Evolutionary conservation across 306 rosid genomes (phyloP).

Genomic region (Begonia loranthoides): DNA sequence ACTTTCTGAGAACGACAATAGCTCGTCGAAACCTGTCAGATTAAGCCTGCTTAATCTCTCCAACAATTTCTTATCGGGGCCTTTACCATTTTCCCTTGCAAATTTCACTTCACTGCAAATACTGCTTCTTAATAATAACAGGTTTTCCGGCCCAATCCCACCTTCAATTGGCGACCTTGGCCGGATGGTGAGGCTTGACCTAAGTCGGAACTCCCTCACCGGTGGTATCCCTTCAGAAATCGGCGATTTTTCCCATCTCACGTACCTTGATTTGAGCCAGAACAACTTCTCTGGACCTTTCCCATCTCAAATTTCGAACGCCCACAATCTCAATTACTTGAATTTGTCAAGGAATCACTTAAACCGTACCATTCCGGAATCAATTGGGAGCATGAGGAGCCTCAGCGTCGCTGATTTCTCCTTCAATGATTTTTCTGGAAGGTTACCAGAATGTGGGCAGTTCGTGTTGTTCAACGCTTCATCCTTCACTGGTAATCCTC

Average conservation of each 20-base stretch:
- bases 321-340: slow-evolving; percentile 64
- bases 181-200: slow-evolving; percentile 47
- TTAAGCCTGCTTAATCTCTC: slow-evolving; percentile 63
- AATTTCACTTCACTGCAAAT: slow-evolving; percentile 55
- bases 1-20: slow-evolving; percentile 44
- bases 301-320: slow-evolving; percentile 52
- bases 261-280: slow-evolving; percentile 52
- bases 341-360: slow-evolving; percentile 79
- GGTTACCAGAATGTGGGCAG: slow-evolving; percentile 59
- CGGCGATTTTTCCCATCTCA: slow-evolving; percentile 33
- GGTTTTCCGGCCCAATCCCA: slow-evolving; percentile 67
- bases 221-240: slow-evolving; percentile 46
- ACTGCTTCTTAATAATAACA: slow-evolving; percentile 53
- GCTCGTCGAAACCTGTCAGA: slow-evolving; percentile 32
- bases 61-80: slow-evolving; percentile 59
- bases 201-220: slow-evolving; percentile 42
- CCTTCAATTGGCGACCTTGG: slow-evolving; percentile 49
- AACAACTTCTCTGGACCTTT: slow-evolving; percentile 58
- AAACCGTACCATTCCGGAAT: slow-evolving; percentile 51
- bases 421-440: slow-evolving; percentile 64
- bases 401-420: slow-evolving; percentile 81
- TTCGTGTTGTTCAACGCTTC: slow-evolving; percentile 54
- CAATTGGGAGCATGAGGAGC: slow-evolving; percentile 58
- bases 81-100: slow-evolving; percentile 48
- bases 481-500: slow-evolving; percentile 56